Base-by-base conservation (phyloP, 2,329 filamentous ascomycete genomes). In the Ambrosiella xylebori region DNA sequence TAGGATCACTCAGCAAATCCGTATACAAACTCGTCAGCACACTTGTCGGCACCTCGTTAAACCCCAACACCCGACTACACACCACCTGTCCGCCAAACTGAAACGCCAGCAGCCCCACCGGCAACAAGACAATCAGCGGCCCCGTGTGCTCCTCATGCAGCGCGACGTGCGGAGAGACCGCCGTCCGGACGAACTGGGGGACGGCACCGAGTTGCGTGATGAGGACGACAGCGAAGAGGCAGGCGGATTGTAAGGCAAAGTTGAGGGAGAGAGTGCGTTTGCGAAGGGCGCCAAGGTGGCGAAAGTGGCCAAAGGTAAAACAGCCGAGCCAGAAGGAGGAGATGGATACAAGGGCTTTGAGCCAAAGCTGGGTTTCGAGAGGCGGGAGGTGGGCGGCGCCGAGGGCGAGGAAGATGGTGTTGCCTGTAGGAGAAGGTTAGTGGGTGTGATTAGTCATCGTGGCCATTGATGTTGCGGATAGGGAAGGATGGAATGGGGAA, bases 351-450 rank as follows among this genome's bases (percentile, higher is more conserved):
- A 77, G 69, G 1, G 76, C 64, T 15, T 65, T 63, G 39, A 76
- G 68, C 76, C 74, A 80, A 57, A 74, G 77, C 57, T 71, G 71
- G 2, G 76, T 76, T 59, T 77, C 69, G 59, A 69, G 70, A 17
- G 70, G 65, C 2, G 76, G 78, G 52, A 79, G 76, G 37, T 68
- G 67, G 2, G 78, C 74, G 11, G 77, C 75, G 58, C 78, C 79
- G 19, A 83, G 75, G 15, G 76, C 79, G 44, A 83, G 71, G 68
- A 82, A 81, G 63, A 83, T 76, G 8, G 80, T 82, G 67, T 83
- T 83, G 44, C 79, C 79, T 69, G 45, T 36, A 13, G 19, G 8
- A 45, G 19, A 4, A 45, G 17, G 55, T 38, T 17, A 56, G 41
- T 51, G 17, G 27, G 7, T 9, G 27, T 27, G 27, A 27, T 27